These are phyloP conservation scores for Euphorbia tirucalli DNA, from an alignment of 345 rosid species.

Conservation along the genomic window DNA sequence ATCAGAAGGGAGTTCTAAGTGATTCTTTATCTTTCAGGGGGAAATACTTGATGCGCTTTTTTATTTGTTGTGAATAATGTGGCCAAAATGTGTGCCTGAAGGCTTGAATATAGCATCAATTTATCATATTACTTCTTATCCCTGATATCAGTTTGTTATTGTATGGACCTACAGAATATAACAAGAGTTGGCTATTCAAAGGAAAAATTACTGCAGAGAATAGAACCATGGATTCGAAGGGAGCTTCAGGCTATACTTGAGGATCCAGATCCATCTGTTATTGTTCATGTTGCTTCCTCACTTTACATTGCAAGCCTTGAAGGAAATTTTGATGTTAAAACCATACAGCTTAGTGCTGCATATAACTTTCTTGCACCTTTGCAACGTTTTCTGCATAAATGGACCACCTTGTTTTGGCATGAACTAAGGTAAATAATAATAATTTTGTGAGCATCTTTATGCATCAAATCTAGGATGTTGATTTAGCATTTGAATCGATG, in stretches of 20 bases:
- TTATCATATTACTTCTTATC: too few relatives aligned
- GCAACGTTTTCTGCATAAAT: constrained; percentile 39
- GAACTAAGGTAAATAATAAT: constrained; percentile 50
- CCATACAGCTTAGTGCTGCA: constrained; percentile 21
- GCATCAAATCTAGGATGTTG: neutral
- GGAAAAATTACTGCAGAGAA: constrained; percentile 39
- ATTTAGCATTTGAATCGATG: neutral
- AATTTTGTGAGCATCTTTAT: neutral
- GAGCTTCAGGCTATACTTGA: constrained; percentile 67
- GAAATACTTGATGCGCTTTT: neutral
- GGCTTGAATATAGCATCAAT: neutral
- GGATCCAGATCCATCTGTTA: constrained; percentile 65
- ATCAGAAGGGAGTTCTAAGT: too few relatives aligned
- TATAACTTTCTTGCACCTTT: constrained; percentile 41
- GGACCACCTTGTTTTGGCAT: constrained; percentile 62
- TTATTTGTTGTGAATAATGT: neutral
- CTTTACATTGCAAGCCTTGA: constrained; percentile 47
- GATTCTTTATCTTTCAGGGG: neutral
- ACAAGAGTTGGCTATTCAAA: constrained; percentile 29
- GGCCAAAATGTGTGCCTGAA: neutral
- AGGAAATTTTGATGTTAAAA: constrained; percentile 24
- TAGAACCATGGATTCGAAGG: constrained; percentile 72
- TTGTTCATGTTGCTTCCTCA: constrained; percentile 63
- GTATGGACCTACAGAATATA: constrained; percentile 26
- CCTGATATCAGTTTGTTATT: neutral